Percentiles rank a stretch among this genome's conserved stretches.
These are phyloP conservation scores for Avena insularis DNA, from an alignment of 176 grass and related monocot species.

Conservation along the genomic window DNA sequence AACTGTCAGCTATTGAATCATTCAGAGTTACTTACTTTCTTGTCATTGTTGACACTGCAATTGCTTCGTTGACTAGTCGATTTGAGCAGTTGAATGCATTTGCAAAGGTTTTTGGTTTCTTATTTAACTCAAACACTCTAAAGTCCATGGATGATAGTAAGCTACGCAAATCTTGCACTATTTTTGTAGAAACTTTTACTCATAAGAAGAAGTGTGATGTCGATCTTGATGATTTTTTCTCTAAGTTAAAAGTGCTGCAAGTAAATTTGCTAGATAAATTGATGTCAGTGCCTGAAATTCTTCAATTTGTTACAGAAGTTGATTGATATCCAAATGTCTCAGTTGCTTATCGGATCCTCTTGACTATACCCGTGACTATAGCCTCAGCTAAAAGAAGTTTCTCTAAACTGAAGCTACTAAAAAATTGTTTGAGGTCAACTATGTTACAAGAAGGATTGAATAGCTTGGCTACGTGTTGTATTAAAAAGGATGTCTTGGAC, in stretches of 20 bases:
- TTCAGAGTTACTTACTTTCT: not conserved
- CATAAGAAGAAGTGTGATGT: not conserved
- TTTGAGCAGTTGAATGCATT: not conserved
- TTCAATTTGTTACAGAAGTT: too few relatives aligned
- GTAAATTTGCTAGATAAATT: too few relatives aligned
- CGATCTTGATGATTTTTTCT: not conserved
- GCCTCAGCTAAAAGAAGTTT: too few relatives aligned
- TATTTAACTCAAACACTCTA: not conserved
- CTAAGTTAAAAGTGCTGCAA: too few relatives aligned
- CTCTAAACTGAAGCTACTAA: too few relatives aligned
- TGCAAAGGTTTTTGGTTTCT: not conserved
- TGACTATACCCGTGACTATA: too few relatives aligned
- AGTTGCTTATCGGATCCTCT: too few relatives aligned
- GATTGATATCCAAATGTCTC: too few relatives aligned
- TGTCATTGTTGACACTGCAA: not conserved
- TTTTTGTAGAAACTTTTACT: not conserved
- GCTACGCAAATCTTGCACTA: not conserved
- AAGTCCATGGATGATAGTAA: conserved; percentile 2
- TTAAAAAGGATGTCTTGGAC: not conserved
- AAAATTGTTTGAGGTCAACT: not conserved
- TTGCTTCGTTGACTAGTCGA: conserved; percentile 1
- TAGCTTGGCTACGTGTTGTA: not conserved
- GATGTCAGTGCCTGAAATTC: too few relatives aligned
- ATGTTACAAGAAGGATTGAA: not conserved
- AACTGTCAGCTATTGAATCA: not conserved